Percentiles rank a stretch among this genome's conserved stretches.
Evolutionary conservation across 257 asterid genomes (phyloP).

Genomic region (Fraxinus cuspidata): DNA sequence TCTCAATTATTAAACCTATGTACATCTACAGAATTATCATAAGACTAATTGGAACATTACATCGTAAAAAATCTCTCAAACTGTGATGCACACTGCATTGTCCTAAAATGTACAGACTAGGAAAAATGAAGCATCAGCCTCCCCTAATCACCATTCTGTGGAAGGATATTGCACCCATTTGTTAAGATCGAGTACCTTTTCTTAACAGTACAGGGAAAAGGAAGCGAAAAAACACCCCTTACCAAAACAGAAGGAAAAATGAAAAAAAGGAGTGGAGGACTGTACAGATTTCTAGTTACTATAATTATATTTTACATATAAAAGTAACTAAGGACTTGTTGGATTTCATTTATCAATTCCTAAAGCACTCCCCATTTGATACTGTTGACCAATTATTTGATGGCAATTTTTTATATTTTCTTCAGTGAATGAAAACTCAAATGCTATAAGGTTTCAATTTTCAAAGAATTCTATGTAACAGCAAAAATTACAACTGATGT

Average conservation of each 20-base stretch:
- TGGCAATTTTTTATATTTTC: neutral
- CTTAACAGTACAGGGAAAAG: neutral
- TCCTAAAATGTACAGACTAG: neutral
- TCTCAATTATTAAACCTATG: neutral
- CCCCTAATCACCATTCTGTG: constrained; percentile 11
- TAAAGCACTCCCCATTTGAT: neutral
- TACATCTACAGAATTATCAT: neutral
- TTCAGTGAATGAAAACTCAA: neutral
- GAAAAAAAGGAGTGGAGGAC: neutral
- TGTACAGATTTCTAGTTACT: neutral
- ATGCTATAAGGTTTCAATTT: neutral
- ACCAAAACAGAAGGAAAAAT: neutral
- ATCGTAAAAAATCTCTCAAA: neutral
- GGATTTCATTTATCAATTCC: neutral
- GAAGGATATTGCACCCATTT: constrained; percentile 1
- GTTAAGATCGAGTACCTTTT: neutral
- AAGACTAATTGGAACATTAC: neutral
- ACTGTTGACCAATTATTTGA: neutral
- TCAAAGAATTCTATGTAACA: neutral
- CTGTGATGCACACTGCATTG: neutral
- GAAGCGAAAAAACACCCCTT: neutral
- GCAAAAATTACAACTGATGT: no score
- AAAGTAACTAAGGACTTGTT: neutral
- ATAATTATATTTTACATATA: no score
- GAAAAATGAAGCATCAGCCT: neutral